Conservation (phyloP, 371 early-diverging fungal species). For the Lichtheimia corymbifera region DNA sequence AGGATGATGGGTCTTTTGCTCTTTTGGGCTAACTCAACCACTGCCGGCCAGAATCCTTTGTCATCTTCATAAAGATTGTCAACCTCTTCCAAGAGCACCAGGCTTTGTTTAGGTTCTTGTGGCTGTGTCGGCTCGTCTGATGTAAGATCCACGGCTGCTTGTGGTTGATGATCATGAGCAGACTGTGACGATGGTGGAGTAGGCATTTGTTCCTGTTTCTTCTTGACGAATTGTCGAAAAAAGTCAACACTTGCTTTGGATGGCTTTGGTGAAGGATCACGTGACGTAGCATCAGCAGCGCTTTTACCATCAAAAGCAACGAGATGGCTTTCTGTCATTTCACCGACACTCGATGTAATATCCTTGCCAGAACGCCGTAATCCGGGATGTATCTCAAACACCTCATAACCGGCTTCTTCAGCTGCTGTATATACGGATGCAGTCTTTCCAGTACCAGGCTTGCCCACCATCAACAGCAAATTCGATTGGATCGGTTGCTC, state of each 20-base stretch:
- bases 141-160: neutral
- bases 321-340: constrained; percentile 74
- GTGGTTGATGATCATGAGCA: neutral
- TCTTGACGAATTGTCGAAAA: constrained; percentile 5
- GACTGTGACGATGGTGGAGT: neutral
- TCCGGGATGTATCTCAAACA: constrained; percentile 78
- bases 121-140: neutral
- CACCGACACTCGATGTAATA: constrained; percentile 62
- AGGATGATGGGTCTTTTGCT: constrained; percentile 82
- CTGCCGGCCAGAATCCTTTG: constrained; percentile 77
- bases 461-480: constrained; percentile 69
- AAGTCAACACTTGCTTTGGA: constrained; percentile 4
- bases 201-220: neutral
- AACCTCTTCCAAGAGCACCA: constrained; percentile 82
- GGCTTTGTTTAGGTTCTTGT: constrained; percentile 42
- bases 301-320: constrained; percentile 31
- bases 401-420: constrained; percentile 67
- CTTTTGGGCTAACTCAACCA: constrained; percentile 66
- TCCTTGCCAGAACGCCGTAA: constrained; percentile 72
- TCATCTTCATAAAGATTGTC: constrained; percentile 85
- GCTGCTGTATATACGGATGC: constrained; percentile 78
- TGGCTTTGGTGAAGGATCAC: no score
- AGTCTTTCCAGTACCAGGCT: constrained; percentile 77
- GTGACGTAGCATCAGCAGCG: neutral
- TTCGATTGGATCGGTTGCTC: constrained; percentile 46